These are phyloP conservation scores for Candida khao-thaluensis DNA, from an alignment of 805 yeast species.

Conservation along the genomic window DNA sequence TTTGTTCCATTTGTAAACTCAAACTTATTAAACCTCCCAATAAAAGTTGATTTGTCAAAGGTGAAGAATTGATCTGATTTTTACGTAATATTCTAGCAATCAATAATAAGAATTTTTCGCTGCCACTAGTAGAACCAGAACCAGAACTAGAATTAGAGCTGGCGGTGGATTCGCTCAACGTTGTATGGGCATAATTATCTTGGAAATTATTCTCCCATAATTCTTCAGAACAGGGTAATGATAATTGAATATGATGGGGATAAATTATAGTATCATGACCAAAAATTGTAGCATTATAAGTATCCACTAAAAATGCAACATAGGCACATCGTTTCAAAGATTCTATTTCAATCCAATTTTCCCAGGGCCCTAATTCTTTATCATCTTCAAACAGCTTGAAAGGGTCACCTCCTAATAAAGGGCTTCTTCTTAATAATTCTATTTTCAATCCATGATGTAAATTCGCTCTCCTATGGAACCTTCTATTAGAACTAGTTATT, in stretches of 20 bases:
- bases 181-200: conserved; percentile 9
- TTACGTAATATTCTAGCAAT: conserved; percentile 18
- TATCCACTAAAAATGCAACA: conserved; percentile 33
- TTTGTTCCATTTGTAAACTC: conserved; percentile 17
- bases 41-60: conserved; percentile 18
- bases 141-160: conserved; percentile 8
- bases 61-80: conserved; percentile 14
- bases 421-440: conserved; percentile 20
- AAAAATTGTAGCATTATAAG: conserved; percentile 29
- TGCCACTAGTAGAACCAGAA: no score
- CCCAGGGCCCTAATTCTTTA: conserved; percentile 16
- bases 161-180: conserved; percentile 9
- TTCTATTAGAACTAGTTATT: conserved; percentile 60
- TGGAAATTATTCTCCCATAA: conserved; percentile 20
- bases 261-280: conserved; percentile 24
- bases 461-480: conserved; percentile 71
- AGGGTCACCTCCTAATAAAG: conserved; percentile 38
- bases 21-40: conserved; percentile 18
- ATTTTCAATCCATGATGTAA: conserved; percentile 73
- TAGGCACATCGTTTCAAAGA: conserved; percentile 27
- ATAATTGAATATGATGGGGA: conserved; percentile 24
- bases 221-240: conserved; percentile 23
- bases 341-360: conserved; percentile 34
- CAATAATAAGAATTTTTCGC: conserved; percentile 21
- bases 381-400: conserved; percentile 11